Evolutionary conservation across 345 rosid species (phyloP).

Genomic region (Euphorbia pulcherrima): DNA sequence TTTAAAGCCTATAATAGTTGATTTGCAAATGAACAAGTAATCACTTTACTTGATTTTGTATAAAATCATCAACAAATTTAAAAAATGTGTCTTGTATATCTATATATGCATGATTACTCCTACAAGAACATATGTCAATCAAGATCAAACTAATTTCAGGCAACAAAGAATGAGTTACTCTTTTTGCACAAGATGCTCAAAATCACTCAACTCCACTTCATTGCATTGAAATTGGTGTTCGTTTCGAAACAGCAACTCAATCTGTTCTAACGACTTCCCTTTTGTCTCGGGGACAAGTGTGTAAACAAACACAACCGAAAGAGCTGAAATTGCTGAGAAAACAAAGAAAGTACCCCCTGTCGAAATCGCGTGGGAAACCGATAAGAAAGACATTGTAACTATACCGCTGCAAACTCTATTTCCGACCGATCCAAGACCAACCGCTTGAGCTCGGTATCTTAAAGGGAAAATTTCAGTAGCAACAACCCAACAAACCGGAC

Average conservation of each 20-base stretch:
- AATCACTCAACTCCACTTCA: slow-evolving; percentile 68
- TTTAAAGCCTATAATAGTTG: too few species aligned
- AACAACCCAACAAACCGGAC: slow-evolving; percentile 79
- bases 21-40: too few species aligned
- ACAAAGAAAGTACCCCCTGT: slow-evolving; percentile 60
- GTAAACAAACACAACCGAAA: slow-evolving; percentile 61
- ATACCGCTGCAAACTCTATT: slow-evolving; percentile 74
- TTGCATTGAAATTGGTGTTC: slow-evolving; percentile 32
- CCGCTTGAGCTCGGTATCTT: slow-evolving; percentile 73
- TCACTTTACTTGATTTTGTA: neutral
- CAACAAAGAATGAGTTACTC: slow-evolving; percentile 13
- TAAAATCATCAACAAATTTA: too few species aligned
- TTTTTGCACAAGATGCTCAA: slow-evolving; percentile 62
- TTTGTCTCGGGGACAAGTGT: slow-evolving; percentile 65
- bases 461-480: slow-evolving; percentile 80
- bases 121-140: too few species aligned
- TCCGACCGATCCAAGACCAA: slow-evolving; percentile 70
- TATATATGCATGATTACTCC: neutral
- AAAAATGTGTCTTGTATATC: too few species aligned
- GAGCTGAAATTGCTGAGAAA: slow-evolving; percentile 54
- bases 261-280: slow-evolving; percentile 78
- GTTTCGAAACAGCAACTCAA: slow-evolving; percentile 52
- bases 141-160: slow-evolving; percentile 3
- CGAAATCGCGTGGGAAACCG: slow-evolving; percentile 55
- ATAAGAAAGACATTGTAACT: slow-evolving; percentile 76